These are phyloP conservation scores for Rhododendron simsii DNA, from an alignment of 148 eudicot genomes.

Conservation along the genomic window DNA sequence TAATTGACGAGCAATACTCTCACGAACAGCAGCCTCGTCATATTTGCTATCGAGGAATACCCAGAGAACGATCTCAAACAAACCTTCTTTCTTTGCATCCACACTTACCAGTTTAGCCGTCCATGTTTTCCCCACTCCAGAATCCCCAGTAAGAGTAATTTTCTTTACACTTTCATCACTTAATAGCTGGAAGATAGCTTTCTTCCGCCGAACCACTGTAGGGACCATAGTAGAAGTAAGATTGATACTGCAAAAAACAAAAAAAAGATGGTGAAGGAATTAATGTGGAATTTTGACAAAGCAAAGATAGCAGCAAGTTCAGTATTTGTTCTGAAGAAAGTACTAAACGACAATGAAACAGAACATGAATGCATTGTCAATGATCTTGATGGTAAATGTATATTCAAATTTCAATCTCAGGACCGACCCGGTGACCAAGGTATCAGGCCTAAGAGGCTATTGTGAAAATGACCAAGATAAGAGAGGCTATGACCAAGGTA, in stretches of 20 bases:
- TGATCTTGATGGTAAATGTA: not conserved
- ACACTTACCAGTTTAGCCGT: constrained; percentile 5
- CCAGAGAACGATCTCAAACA: not conserved
- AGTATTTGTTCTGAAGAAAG: not conserved
- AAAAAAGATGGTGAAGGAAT: too few relatives aligned
- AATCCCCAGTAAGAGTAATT: constrained; percentile 3
- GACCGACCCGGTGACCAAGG: too few relatives aligned
- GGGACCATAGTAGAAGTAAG: not conserved
- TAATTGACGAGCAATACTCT: constrained; percentile 8
- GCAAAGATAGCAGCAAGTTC: not conserved
- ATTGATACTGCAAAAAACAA: too few relatives aligned
- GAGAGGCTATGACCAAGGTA: too few relatives aligned
- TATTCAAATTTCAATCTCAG: too few relatives aligned
- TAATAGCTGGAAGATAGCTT: not conserved
- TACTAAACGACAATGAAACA: not conserved
- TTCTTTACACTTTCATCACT: not conserved
- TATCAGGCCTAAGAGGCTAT: too few relatives aligned
- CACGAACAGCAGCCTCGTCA: not conserved
- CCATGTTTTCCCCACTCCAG: constrained; percentile 17
- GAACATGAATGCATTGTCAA: not conserved
- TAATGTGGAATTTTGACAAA: not conserved
- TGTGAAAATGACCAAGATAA: too few relatives aligned
- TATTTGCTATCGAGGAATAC: not conserved
- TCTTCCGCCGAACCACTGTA: not conserved
- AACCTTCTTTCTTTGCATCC: not conserved